phyloP scores from a whole-genome alignment of 192 early-diverging fungal species.

The Backusella mclennaniae region DNA sequence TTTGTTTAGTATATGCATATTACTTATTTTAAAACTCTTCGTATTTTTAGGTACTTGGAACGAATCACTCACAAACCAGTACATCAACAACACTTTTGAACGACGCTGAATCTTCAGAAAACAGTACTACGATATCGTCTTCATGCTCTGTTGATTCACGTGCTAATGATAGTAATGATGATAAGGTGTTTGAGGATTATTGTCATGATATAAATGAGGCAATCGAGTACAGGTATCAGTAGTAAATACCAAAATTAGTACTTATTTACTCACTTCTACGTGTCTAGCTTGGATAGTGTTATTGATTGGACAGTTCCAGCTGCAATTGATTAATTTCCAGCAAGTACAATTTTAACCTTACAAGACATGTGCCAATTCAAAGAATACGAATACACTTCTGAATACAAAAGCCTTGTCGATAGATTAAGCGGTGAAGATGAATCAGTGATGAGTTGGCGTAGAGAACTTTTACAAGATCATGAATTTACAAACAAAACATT shows the following conservation, averaged over 20 bases:
- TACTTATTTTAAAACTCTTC: slow-evolving; percentile 24
- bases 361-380: slow-evolving; percentile 23
- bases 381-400: slow-evolving; percentile 10
- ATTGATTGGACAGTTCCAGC: slow-evolving; percentile 17
- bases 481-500: slow-evolving; percentile 10
- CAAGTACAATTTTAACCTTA: slow-evolving; percentile 15
- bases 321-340: slow-evolving; percentile 18
- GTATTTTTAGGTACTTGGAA: slow-evolving; percentile 20
- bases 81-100: slow-evolving; percentile 15
- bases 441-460: slow-evolving; percentile 12
- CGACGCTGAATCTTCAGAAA: slow-evolving; percentile 13
- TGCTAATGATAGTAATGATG: too few relatives aligned
- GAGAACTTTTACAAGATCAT: slow-evolving; percentile 8
- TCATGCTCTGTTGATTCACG: slow-evolving; percentile 6
- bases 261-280: slow-evolving; percentile 16
- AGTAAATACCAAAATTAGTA: slow-evolving; percentile 15
- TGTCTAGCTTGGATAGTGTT: slow-evolving; percentile 14
- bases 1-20: slow-evolving; percentile 18
- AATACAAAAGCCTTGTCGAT: slow-evolving; percentile 12
- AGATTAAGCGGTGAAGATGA: slow-evolving; percentile 10
- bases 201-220: slow-evolving; percentile 15
- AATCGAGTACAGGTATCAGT: slow-evolving; percentile 19
- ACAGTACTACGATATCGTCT: slow-evolving; percentile 11
- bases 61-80: slow-evolving; percentile 16
- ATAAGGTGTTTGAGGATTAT: slow-evolving; percentile 8